Evolutionary conservation across 2,329 filamentous ascomycete species (phyloP).

Genomic region (Cryoendolithus antarcticus): DNA sequence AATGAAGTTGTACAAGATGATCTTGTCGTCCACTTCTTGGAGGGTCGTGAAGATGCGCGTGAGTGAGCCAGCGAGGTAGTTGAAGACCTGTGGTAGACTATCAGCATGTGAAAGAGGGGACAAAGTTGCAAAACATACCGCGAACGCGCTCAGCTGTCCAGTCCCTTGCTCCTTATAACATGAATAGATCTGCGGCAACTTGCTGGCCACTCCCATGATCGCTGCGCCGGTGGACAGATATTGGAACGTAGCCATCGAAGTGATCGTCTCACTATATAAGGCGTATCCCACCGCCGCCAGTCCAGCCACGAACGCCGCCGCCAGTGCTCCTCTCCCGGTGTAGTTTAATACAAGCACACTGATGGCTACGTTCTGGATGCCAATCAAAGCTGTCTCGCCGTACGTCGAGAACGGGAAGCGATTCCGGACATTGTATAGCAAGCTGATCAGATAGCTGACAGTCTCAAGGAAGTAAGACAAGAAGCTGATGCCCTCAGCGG

Average conservation of each 20-base stretch:
- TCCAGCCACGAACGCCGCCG: slow-evolving; percentile 66
- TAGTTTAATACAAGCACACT: slow-evolving; percentile 77
- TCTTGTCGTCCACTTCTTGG: slow-evolving; percentile 91
- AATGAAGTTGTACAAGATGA: slow-evolving; percentile 90
- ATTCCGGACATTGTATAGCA: slow-evolving; percentile 86
- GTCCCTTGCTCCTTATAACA: slow-evolving; percentile 79
- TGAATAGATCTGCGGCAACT: slow-evolving; percentile 82
- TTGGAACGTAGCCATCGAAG: slow-evolving; percentile 55
- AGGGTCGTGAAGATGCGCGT: slow-evolving; percentile 95
- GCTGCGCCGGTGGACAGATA: slow-evolving; percentile 79
- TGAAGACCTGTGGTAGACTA: slow-evolving; percentile 64
- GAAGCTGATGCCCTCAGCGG: slow-evolving; percentile 74
- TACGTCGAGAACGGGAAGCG: slow-evolving; percentile 93
- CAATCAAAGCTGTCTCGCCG: slow-evolving; percentile 85
- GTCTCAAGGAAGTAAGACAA: slow-evolving; percentile 90
- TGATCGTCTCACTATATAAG: slow-evolving; percentile 54
- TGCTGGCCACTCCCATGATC: slow-evolving; percentile 71
- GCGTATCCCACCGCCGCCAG: slow-evolving; percentile 58
- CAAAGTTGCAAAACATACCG: slow-evolving; percentile 42
- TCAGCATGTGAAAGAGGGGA: slow-evolving; percentile 3
- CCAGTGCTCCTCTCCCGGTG: slow-evolving; percentile 53
- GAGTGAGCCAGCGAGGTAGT: slow-evolving; percentile 86
- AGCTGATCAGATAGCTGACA: slow-evolving; percentile 69
- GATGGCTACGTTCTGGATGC: slow-evolving; percentile 85
- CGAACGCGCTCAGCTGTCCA: slow-evolving; percentile 91